Conservation (phyloP, 2,329 filamentous ascomycete species). For the Aspergillus japonicus region DNA sequence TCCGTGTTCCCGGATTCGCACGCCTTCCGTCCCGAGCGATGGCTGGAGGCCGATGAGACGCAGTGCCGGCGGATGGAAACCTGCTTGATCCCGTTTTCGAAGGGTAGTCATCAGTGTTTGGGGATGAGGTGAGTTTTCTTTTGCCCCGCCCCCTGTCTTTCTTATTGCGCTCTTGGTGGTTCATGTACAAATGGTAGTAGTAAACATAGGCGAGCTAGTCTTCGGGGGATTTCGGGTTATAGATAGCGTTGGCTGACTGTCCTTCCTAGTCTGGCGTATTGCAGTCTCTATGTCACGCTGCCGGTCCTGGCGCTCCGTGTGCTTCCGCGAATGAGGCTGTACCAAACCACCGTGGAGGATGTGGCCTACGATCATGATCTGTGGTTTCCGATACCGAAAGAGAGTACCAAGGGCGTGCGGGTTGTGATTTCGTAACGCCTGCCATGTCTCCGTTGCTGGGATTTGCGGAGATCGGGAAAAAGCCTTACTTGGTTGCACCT, state of each 20-base stretch:
- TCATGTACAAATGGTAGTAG: too few relatives aligned
- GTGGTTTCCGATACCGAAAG: neutral
- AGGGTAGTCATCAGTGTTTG: constrained; percentile 47
- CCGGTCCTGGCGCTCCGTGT: neutral
- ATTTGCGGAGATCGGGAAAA: too few relatives aligned
- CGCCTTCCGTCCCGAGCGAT: constrained; percentile 40
- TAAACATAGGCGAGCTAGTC: too few relatives aligned
- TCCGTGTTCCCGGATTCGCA: constrained; percentile 38
- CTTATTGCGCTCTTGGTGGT: neutral
- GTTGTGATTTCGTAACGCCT: neutral
- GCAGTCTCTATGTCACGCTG: neutral
- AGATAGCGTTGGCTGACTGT: neutral
- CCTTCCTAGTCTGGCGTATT: neutral
- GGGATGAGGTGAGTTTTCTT: constrained; percentile 42
- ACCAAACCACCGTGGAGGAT: neutral
- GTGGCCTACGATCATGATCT: neutral
- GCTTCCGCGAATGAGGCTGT: neutral
- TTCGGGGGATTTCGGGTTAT: too few relatives aligned
- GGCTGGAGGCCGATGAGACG: constrained; percentile 34
- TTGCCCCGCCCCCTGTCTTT: too few relatives aligned
- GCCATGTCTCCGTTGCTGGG: too few relatives aligned
- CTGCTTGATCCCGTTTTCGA: constrained; percentile 41
- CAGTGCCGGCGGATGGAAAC: constrained; percentile 26
- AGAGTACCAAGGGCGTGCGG: neutral
- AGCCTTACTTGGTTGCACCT: too few relatives aligned